These are phyloP conservation scores for Ophiobolus disseminans DNA, from an alignment of 2,329 filamentous ascomycete genomes.

Conservation along the genomic window DNA sequence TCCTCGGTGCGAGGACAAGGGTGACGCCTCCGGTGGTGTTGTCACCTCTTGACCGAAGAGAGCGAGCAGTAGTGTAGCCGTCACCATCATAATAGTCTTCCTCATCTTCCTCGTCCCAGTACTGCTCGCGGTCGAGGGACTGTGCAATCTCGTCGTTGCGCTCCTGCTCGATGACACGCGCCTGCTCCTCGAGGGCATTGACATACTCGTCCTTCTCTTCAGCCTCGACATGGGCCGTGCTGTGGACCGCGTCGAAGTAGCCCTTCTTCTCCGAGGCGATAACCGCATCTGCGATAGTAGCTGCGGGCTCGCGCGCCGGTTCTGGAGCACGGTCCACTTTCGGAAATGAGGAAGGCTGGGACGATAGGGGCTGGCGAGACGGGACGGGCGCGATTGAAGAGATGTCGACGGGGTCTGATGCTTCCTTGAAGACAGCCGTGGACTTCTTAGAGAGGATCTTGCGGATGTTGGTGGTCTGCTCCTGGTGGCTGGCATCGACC, in stretches of 20 bases:
- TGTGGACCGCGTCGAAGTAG: slow-evolving; percentile 13
- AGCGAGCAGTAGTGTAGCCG: slow-evolving; percentile 76
- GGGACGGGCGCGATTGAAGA: slow-evolving; percentile 21
- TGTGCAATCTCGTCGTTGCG: slow-evolving; percentile 47
- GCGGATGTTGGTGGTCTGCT: slow-evolving; percentile 50
- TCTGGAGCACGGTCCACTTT: slow-evolving; percentile 28
- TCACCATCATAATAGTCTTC: slow-evolving; percentile 77
- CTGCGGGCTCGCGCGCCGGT: slow-evolving; percentile 21
- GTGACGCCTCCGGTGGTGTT: slow-evolving; percentile 72
- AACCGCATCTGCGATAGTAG: slow-evolving; percentile 24
- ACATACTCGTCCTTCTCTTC: slow-evolving; percentile 46
- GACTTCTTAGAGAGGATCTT: slow-evolving; percentile 61
- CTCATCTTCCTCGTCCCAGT: slow-evolving; percentile 75
- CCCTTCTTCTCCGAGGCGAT: slow-evolving; percentile 20
- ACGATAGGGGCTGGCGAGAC: slow-evolving; percentile 29
- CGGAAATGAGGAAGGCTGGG: slow-evolving; percentile 32
- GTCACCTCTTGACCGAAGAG: slow-evolving; percentile 76
- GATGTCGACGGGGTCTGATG: slow-evolving; percentile 27
- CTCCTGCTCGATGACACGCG: slow-evolving; percentile 44
- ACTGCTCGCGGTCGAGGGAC: slow-evolving; percentile 67
- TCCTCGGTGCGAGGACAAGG: slow-evolving; percentile 73
- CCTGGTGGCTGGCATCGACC: slow-evolving; percentile 36
- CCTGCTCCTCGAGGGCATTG: slow-evolving; percentile 48
- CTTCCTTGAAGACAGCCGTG: slow-evolving; percentile 63
- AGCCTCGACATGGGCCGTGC: slow-evolving; percentile 20